These are phyloP conservation scores for Lepiota subincarnata DNA, from an alignment of 768 basidiomycete genomes.

Conservation along the genomic window DNA sequence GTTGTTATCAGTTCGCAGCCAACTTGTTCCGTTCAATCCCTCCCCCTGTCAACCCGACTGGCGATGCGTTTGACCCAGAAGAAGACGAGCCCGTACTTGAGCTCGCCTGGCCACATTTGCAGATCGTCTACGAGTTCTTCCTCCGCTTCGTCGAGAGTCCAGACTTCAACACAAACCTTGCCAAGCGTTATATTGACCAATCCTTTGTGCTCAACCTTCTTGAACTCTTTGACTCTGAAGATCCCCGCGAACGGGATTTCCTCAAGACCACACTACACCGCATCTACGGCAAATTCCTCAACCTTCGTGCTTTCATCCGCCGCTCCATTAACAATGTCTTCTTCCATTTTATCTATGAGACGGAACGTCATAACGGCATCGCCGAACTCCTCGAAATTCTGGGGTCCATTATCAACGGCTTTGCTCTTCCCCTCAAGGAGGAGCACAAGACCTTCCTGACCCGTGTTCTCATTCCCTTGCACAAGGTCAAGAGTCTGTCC, in stretches of 20 bases:
- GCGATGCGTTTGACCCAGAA: conserved; percentile 98
- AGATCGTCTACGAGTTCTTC: conserved; percentile 99
- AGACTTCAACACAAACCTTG: conserved; percentile 97
- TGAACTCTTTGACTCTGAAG: conserved; percentile 97
- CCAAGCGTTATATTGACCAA: conserved; percentile 97
- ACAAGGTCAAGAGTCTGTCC: conserved; percentile 97
- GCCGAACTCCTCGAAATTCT: conserved; percentile 97
- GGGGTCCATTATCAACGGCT: conserved; percentile 99
- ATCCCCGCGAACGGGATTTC: conserved; percentile 98
- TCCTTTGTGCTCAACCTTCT: conserved; percentile 93
- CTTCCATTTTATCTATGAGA: conserved; percentile 98
- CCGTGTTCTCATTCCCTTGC: conserved; percentile 88
- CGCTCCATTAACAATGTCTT: conserved; percentile 99
- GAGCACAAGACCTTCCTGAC: conserved; percentile 98
- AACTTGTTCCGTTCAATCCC: conserved; percentile 99
- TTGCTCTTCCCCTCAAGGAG: conserved; percentile 95
- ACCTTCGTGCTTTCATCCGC: conserved; percentile 96
- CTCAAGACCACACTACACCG: conserved; percentile 98
- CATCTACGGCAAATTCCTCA: conserved; percentile 99
- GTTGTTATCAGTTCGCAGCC: conserved; percentile 77
- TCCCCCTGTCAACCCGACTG: conserved; percentile 96
- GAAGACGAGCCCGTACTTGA: conserved; percentile 99
- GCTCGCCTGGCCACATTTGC: conserved; percentile 98
- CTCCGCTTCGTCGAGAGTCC: conserved; percentile 96
- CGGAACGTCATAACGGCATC: conserved; percentile 98